Evolutionary conservation across 75 land plant genomes (phyloP), one percentile per base, ranked within the genome.

Genomic region (Adiantum capillusveneris): DNA sequence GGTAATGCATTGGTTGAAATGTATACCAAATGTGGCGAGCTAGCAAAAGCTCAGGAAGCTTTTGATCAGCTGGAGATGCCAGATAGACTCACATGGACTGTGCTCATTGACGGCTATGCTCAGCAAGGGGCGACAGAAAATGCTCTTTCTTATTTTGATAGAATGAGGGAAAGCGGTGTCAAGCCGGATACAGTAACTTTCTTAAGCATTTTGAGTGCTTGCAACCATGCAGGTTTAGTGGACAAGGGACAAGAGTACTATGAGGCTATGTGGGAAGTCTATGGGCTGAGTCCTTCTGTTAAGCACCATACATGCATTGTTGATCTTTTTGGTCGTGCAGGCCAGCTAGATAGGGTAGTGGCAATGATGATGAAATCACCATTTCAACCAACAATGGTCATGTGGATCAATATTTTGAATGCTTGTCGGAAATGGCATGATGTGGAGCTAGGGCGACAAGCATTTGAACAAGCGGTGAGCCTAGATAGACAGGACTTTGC

Each of bases 181-280:
- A 18, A 58, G 17, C 80, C 82, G 11, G 80, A 83, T 70, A 62
- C 68, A 65, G 68, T 70, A 36, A 61, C 83, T 1, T 72, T 79
- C 66, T 72, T 75, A 1, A 26, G 53, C 18, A 42, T 62, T 26
- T 25, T 62, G 14, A 16, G 17, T 0, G 64, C 64, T 34, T 62
- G 64, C 25, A 62, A 58, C 27, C 51, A 49, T 49, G 16, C 50
- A 27, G 64, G 64, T 58, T 7, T 7, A 30, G 14, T 58, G 11
- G 43, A 36, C 3, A 42, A 58, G 1, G 60, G 44, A 7, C 21
- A 29, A 6, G n/a, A 11, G 9, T 36, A 31, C 24, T 62, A 43
- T 46, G 30, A 44, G 22, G 6, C 53, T 13, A 45, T 62, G 27
- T 46, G 26, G 25, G 53, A 48, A 1, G 24, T 3, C 27, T 53